A percentile compares a stretch with the other conserved stretches of the same genome.
phyloP scores from a whole-genome alignment of 2,329 filamentous ascomycete species.

The Cercospora beticola region DNA sequence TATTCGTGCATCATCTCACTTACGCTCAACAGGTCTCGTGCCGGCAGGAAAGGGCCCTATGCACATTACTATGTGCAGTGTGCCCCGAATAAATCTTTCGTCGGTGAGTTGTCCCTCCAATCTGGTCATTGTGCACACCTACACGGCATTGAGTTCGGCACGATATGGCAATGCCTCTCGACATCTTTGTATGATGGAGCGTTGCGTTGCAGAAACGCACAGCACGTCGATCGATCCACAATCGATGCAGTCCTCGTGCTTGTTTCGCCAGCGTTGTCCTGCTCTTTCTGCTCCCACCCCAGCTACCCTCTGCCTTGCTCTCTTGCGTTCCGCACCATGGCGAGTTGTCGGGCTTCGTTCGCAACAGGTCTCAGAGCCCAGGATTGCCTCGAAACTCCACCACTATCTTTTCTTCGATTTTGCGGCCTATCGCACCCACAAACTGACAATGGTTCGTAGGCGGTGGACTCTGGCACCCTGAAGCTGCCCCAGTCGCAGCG shows the following conservation, averaged over 20 bases:
- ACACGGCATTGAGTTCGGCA: background rate
- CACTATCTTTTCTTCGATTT: background rate
- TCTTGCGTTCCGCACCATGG: background rate
- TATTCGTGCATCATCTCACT: background rate
- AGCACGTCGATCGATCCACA: background rate
- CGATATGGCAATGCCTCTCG: background rate
- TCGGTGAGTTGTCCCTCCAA: conserved; percentile 56
- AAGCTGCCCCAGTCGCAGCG: conserved; percentile 62
- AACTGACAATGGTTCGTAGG: conserved; percentile 45
- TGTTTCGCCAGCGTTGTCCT: background rate
- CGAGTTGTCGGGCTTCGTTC: background rate
- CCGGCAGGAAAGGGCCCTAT: conserved; percentile 82
- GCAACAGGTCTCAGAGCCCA: background rate
- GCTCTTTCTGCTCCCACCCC: background rate
- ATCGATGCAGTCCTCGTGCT: background rate
- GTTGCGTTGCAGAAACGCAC: background rate
- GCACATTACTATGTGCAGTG: conserved; percentile 86
- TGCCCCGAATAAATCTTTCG: conserved; percentile 68
- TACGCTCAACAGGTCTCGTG: conserved; percentile 59
- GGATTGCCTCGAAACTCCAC: background rate
- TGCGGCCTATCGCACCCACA: background rate
- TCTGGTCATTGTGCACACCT: background rate
- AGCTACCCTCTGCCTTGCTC: background rate
- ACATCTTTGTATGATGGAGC: background rate
- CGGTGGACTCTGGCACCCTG: conserved; percentile 79